Evolutionary conservation across 768 basidiomycete genomes (phyloP), one percentile per base, ranked within the genome.

Genomic region (Lanmaoa pseudosensibilis): DNA sequence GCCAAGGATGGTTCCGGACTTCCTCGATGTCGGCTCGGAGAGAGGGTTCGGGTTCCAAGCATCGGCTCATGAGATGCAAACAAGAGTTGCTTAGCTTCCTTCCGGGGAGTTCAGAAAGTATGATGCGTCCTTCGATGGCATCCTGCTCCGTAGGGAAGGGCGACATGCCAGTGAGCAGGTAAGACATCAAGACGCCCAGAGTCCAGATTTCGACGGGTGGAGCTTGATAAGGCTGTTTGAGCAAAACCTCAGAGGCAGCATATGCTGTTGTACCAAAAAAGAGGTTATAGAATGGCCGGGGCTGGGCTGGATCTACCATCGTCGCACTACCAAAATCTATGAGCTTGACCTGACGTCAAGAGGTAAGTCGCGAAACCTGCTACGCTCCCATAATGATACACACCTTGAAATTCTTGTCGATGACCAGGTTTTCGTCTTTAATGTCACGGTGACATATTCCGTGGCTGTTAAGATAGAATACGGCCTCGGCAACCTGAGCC

Each of bases 131-230:
- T 13, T 83, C 78, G 27, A 85, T 78, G n/a, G 88, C 87, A 65
- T 91, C 88, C 65, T 85, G 83, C 60, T 89, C 88, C 18, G 90
- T 90, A 46, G 92, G 91, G 70, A 98, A 99, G 2, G 95, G 95
- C 18, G 96, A 90, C 57, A 89, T 79, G 4, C 96, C 96, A 19
- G 93, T 95, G 50, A 99, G 82, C 53, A 99, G 81, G 69, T 94
- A 97, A 45, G 93, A 96, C 63, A 99, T 85, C 53, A 99, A 83
- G 34, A 98, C 91, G 18, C 96, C 96, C 23, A 97, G 83, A 9
- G 90, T 92, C 96, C 96, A 99, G 43, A 98, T 84, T 71, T 99
- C 96, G 25, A 93, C 94, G 38, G 95, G 94, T 0, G 94, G 86
- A 0, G 96, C 94, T 57, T 90, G 91, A 69, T 99, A 98, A 12